Percentiles rank a stretch among this genome's conserved stretches.
phyloP scores from a whole-genome alignment of 352 stramenopile species.

The Hyaloperonospora brassicae region DNA sequence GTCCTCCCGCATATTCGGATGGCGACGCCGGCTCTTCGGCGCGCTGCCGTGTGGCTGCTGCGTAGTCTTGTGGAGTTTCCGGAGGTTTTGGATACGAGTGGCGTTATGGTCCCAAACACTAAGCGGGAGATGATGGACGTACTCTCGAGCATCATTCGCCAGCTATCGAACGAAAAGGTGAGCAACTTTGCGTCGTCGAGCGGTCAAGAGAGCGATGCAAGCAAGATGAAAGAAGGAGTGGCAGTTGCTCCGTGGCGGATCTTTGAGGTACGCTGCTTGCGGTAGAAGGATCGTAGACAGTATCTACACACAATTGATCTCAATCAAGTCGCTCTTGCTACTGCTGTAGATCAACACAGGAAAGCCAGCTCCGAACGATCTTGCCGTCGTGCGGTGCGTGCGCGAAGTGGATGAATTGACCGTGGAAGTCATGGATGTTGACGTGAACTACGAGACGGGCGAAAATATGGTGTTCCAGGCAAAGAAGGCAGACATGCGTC shows the following conservation, averaged over 20 bases:
- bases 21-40: slow-evolving; percentile 65
- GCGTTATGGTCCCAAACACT: slow-evolving; percentile 35
- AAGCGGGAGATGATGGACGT: slow-evolving; percentile 72
- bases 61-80: slow-evolving; percentile 81
- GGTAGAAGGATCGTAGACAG: slow-evolving; percentile 8
- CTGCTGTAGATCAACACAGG: slow-evolving; percentile 52
- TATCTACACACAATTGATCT: slow-evolving; percentile 4
- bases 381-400: slow-evolving; percentile 77
- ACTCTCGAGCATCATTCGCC: slow-evolving; percentile 62
- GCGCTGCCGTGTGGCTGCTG: slow-evolving; percentile 74
- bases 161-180: slow-evolving; percentile 74
- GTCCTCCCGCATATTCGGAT: slow-evolving; percentile 82
- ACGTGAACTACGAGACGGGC: slow-evolving; percentile 83
- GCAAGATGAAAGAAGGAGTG: slow-evolving; percentile 50
- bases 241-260: slow-evolving; percentile 73
- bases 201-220: slow-evolving; percentile 32
- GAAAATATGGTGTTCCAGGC: slow-evolving; percentile 78
- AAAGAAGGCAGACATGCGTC: slow-evolving; percentile 45
- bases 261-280: slow-evolving; percentile 51
- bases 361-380: slow-evolving; percentile 75
- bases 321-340: slow-evolving; percentile 9
- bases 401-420: slow-evolving; percentile 62
- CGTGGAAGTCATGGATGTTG: slow-evolving; percentile 81
- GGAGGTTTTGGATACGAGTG: slow-evolving; percentile 53
- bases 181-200: slow-evolving; percentile 48